Evolutionary conservation across 805 yeast genomes (phyloP).

Genomic region (Ogataea zsoltii): DNA sequence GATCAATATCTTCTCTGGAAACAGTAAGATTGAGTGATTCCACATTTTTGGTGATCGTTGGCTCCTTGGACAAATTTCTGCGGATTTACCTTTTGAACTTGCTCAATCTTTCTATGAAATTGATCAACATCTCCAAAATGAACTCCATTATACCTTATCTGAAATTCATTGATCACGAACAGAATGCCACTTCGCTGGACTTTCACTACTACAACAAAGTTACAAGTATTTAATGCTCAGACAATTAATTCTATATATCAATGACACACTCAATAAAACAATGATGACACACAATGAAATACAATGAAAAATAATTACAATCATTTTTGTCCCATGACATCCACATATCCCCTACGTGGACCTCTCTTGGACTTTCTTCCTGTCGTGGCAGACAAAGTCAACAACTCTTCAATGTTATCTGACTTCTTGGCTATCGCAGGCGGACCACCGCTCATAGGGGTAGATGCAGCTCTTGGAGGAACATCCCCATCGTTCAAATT

Average conservation of each 20-base stretch:
- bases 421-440: conserved; percentile 18
- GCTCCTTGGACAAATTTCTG: conserved; percentile 25
- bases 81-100: conserved; percentile 20
- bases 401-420: conserved; percentile 31
- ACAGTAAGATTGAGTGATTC: conserved; percentile 10
- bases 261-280: neutral
- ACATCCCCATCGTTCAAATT: neutral
- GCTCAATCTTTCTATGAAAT: conserved; percentile 9
- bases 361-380: conserved; percentile 49
- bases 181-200: conserved; percentile 9
- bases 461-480: conserved; percentile 29
- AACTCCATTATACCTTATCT: conserved; percentile 25
- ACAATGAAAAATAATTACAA: neutral
- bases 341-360: conserved; percentile 60
- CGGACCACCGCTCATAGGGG: conserved; percentile 4
- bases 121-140: conserved; percentile 13
- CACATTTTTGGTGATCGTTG: conserved; percentile 19
- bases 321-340: conserved; percentile 49
- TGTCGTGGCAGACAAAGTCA: conserved; percentile 37
- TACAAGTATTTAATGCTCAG: neutral
- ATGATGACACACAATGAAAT: neutral
- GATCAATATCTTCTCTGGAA: conserved; percentile 26
- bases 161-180: conserved; percentile 11
- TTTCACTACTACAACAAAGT: conserved; percentile 18
- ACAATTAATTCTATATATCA: neutral